These are phyloP conservation scores for Diplocarpon mali DNA, from an alignment of 2,329 filamentous ascomycete genomes.

Conservation along the genomic window DNA sequence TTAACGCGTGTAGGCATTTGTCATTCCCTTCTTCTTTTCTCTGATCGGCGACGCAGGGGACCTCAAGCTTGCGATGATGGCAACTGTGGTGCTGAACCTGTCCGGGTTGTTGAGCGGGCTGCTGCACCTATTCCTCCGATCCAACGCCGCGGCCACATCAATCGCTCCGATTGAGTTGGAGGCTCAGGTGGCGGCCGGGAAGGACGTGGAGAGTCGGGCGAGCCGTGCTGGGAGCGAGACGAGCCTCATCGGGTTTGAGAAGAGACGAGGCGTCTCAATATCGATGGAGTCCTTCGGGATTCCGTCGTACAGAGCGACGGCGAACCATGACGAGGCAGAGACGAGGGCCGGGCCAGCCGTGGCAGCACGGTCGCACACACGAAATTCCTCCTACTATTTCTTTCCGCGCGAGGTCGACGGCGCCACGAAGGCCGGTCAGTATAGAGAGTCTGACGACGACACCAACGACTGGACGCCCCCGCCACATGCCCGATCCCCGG, in stretches of 20 bases:
- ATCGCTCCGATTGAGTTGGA: conserved; percentile 33
- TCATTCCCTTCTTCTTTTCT: conserved; percentile 53
- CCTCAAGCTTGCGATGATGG: conserved; percentile 47
- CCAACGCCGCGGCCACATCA: conserved; percentile 47
- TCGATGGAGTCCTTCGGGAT: conserved; percentile 18
- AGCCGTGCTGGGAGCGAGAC: conserved; percentile 16
- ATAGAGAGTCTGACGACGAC: conserved; percentile 23
- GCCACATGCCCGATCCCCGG: conserved; percentile 13
- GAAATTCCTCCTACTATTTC: conserved; percentile 23
- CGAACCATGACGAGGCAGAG: neutral
- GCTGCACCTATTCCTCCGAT: conserved; percentile 56
- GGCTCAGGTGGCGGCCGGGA: conserved; percentile 17
- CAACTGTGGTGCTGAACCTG: conserved; percentile 53
- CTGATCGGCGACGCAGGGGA: conserved; percentile 37
- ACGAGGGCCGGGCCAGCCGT: neutral
- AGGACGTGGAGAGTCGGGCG: neutral
- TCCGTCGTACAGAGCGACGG: conserved; percentile 1
- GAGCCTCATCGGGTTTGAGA: conserved; percentile 19
- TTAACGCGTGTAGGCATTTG: conserved; percentile 37
- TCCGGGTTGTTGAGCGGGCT: conserved; percentile 55
- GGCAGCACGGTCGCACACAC: conserved; percentile 10
- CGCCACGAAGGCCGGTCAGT: conserved; percentile 5
- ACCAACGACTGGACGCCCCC: conserved; percentile 22
- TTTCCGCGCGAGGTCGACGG: conserved; percentile 19
- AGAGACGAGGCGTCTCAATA: conserved; percentile 8